Evolutionary conservation across 805 yeast genomes (phyloP).

Genomic region (Naumovozyma castellii): DNA sequence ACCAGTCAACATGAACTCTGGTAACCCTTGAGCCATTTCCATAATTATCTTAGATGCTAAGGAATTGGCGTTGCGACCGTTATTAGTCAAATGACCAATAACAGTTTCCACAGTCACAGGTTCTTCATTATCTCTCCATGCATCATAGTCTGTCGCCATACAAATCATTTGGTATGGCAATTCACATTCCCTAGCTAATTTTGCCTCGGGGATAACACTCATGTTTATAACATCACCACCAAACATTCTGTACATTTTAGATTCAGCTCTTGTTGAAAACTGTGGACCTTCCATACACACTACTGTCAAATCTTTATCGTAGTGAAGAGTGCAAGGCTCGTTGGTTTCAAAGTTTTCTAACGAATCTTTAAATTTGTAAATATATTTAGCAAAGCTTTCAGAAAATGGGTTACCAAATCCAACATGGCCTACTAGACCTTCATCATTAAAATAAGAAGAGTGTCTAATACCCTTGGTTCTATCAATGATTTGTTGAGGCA

Average conservation of each 20-base stretch:
- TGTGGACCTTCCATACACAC: slow-evolving; percentile 99
- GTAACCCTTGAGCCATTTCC: slow-evolving; percentile 53
- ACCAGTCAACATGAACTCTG: slow-evolving; percentile 50
- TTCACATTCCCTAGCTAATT: slow-evolving; percentile 95
- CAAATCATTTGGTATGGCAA: slow-evolving; percentile 95
- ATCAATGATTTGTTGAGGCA: slow-evolving; percentile 93
- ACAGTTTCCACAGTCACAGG: slow-evolving; percentile 98
- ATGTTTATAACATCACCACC: slow-evolving; percentile 95
- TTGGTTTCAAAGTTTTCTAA: slow-evolving; percentile 44
- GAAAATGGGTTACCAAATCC: slow-evolving; percentile 97
- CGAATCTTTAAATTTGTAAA: slow-evolving; percentile 49
- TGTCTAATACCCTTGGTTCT: slow-evolving; percentile 92
- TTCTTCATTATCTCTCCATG: slow-evolving; percentile 93
- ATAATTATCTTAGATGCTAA: slow-evolving; percentile 64
- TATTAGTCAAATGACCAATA: slow-evolving; percentile 80
- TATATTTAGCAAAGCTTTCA: slow-evolving; percentile 52
- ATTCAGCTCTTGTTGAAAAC: slow-evolving; percentile 93
- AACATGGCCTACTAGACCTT: slow-evolving; percentile 94
- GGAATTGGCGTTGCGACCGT: slow-evolving; percentile 74
- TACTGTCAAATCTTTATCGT: slow-evolving; percentile 65
- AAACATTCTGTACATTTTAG: slow-evolving; percentile 72
- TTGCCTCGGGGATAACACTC: slow-evolving; percentile 96
- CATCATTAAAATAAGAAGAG: slow-evolving; percentile 73
- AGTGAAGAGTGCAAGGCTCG: slow-evolving; percentile 60
- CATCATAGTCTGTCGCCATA: slow-evolving; percentile 98